Conservation (phyloP, 2,329 filamentous ascomycete species). For the Xylariaceae sp. region DNA sequence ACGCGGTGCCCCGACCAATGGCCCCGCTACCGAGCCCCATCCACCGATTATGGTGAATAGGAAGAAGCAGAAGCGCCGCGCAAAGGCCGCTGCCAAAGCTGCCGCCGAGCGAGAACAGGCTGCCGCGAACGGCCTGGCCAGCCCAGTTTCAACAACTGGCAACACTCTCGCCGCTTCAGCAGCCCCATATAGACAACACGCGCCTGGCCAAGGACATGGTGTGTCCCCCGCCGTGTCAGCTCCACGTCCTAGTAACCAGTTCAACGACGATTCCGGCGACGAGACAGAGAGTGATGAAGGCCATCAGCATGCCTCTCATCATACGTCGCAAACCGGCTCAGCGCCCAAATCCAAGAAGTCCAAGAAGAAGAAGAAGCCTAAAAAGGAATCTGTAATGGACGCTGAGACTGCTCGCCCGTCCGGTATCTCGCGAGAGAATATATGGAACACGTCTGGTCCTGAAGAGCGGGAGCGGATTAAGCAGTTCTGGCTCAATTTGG, state of each 20-base stretch:
- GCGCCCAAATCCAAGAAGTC: conserved; percentile 51
- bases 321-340: conserved; percentile 35
- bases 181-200: conserved; percentile 19
- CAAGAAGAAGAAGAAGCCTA: conserved; percentile 64
- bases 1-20: conserved; percentile 32
- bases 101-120: conserved; percentile 46
- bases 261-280: conserved; percentile 45
- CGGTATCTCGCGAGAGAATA: conserved; percentile 68
- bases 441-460: conserved; percentile 94
- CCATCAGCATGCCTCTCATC: conserved; percentile 38
- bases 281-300: conserved; percentile 55
- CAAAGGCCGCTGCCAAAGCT: conserved; percentile 73
- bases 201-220: conserved; percentile 13
- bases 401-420: conserved; percentile 28
- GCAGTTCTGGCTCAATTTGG: conserved; percentile 93
- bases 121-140: conserved; percentile 39
- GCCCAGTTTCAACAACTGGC: conserved; percentile 32
- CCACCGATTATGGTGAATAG: conserved; percentile 62
- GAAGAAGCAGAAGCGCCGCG: conserved; percentile 91
- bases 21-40: conserved; percentile 24
- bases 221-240: conserved; percentile 8
- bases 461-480: conserved; percentile 97
- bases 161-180: conserved; percentile 20
- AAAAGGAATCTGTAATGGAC: conserved; percentile 32
- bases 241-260: conserved; percentile 29